A percentile compares a stretch with the other conserved stretches of the same genome.
phyloP scores from a whole-genome alignment of 441 rosid genomes.

The Dalechampia spathulata region DNA sequence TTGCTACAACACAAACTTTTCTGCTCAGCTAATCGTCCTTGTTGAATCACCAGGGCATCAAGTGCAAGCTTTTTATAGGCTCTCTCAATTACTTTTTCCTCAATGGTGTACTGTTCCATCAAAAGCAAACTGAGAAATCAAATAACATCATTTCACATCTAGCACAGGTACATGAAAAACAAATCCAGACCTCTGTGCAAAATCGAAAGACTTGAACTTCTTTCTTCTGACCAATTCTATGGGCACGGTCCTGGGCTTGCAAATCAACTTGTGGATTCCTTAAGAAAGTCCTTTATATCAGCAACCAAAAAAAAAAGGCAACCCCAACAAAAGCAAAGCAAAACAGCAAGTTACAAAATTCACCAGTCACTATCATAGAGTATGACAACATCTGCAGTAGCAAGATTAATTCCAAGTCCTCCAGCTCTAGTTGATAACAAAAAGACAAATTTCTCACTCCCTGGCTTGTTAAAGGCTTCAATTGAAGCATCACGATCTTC shows the following conservation, averaged over 20 bases:
- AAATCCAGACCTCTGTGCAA: conserved; percentile 79
- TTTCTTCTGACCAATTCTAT: conserved; percentile 98
- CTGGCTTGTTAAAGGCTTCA: conserved; percentile 90
- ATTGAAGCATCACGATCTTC: conserved; percentile 99
- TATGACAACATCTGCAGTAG: conserved; percentile 99
- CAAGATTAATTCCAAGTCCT: conserved; percentile 99
- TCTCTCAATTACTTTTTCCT: conserved; percentile 98
- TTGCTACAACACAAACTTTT: conserved; percentile 75
- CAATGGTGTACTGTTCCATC: conserved; percentile 84
- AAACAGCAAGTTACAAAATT: no score
- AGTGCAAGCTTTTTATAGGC: conserved; percentile 99
- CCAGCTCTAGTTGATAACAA: conserved; percentile 99
- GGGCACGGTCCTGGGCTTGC: conserved; percentile 99
- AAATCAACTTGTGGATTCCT: conserved; percentile 99
- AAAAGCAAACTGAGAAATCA: conserved; percentile 15
- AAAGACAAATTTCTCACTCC: conserved; percentile 98
- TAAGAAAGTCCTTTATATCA: conserved; percentile 25
- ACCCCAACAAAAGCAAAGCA: neutral
- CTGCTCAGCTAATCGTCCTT: conserved; percentile 98
- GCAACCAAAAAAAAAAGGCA: neutral
- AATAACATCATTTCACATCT: neutral
- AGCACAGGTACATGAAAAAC: conserved; percentile 9
- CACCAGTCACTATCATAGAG: conserved; percentile 99
- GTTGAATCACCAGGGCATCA: conserved; percentile 98
- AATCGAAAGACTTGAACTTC: conserved; percentile 99